Conservation (phyloP, 495 filamentous ascomycete species). For the Venustampulla echinocandica region DNA sequence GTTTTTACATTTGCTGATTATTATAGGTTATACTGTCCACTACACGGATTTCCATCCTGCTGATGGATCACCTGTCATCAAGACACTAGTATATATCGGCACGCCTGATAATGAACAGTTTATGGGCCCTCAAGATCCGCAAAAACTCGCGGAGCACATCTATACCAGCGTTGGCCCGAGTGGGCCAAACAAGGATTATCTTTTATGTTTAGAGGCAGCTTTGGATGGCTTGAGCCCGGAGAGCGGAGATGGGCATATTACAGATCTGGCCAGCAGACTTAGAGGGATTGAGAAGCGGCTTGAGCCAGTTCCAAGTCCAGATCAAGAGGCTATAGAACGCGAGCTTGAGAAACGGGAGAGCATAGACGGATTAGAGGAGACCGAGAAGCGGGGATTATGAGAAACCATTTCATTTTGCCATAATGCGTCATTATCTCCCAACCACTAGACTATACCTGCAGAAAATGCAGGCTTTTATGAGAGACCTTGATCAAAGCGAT, state of each 20-base stretch:
- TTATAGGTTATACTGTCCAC: constrained; percentile 72
- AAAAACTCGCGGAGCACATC: constrained; percentile 79
- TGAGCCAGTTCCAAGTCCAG: constrained; percentile 2
- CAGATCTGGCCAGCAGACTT: constrained; percentile 48
- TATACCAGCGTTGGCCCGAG: constrained; percentile 68
- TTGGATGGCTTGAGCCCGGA: constrained; percentile 66
- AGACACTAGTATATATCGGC: constrained; percentile 82
- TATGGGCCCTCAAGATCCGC: constrained; percentile 68
- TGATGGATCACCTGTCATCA: constrained; percentile 28
- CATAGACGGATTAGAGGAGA: constrained; percentile 52
- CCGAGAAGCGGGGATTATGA: constrained; percentile 35
- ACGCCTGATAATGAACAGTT: constrained; percentile 93
- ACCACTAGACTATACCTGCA: constrained; percentile 20
- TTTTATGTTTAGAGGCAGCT: constrained; percentile 71
- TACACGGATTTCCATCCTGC: constrained; percentile 72
- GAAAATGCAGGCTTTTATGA: constrained; percentile 17
- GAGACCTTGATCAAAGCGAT: constrained; percentile 23
- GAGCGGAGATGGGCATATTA: constrained; percentile 78
- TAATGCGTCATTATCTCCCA: constrained; percentile 13
- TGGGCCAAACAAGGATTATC: constrained; percentile 86
- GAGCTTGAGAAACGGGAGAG: constrained; percentile 40
- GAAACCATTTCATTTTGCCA: constrained; percentile 20
- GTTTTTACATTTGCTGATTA: too few species aligned
- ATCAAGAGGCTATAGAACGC: constrained; percentile 20
- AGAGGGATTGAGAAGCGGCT: constrained; percentile 40